Evolutionary conservation across 176 grass and related monocot genomes (phyloP), one percentile per base, ranked within the genome.

Genomic region (Carex cristatella): DNA sequence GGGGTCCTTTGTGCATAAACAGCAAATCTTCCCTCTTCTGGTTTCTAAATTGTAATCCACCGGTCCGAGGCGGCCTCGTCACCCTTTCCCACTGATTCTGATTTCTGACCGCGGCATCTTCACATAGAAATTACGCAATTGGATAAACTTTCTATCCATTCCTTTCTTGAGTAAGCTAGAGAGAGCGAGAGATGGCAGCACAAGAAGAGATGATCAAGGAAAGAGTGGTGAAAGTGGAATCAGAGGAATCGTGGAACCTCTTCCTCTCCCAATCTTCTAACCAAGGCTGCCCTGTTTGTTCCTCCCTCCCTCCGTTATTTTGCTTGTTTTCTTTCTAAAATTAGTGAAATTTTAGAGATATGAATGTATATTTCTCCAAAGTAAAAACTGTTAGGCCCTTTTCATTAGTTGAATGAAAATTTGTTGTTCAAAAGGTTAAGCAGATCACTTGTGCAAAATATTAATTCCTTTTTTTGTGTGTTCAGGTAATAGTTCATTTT

Each of bases 401-500:
- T 51, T 74, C 10, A 23, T 70, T 2, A 81, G 4, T 44, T 46
- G 44, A 46, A 19, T 63, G 23, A 49, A 83, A 51, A 74, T 2
- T 51, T 51, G n/a, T 51, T 51, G 23, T 28, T 76, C 9, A 18
- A 55, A 23, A 19, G n/a, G 4, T 69, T 54, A 9, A 51, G 16
- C 10, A 7, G 4, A 28, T 16, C 18, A 65, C 12, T 81, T 46
- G 27, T 81, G 61, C 11, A 16, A 23, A 81, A 81, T 65, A 32
- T 69, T 67, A 13, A 23, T 69, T 68, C 1, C 13, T 56, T 46
- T 62, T 30, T 46, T 46, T 38, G 59, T 1, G 61, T 59, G 0
- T 88, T 79, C 60, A 99, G 96, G 88, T 99, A 61, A 83, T 94
- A 35, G 90, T 86, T 31, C 96, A 95, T 86, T 99, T 99, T 68